Base-by-base conservation (phyloP, 805 yeast genomes). In the Yamadazyma sp. region DNA sequence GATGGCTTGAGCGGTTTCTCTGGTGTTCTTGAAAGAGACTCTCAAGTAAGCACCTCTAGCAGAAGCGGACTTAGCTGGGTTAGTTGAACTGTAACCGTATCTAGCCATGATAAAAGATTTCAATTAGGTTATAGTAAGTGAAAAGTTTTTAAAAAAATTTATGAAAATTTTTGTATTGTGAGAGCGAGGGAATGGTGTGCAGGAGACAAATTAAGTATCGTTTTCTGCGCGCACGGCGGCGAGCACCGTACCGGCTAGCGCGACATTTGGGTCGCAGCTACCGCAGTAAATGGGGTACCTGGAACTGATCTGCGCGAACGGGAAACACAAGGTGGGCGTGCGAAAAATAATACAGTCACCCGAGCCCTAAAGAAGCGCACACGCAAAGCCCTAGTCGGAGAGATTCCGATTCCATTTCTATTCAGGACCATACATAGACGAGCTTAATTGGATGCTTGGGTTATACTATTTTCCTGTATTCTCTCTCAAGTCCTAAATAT, bases 11-110 rank as follows among this genome's bases (percentile, higher is more conserved):
- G 95, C 97, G 58, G 98, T 84, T 77, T 91, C 99, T 75, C 96
- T 88, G 78, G 99, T 93, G 91, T 93, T 93, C 90, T 93, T 93
- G 96, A 74, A 93, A 56, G 99, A 93, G 60, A 88, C 96, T 78
- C 99, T 91, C 74, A 93, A 81, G 90, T 89, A 90, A 47, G 98
- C 87, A 70, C 98, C 98, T 75, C 98, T 95, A 69, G 99, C 95
- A 69, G 96, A 84, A 67, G 97, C 98, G 62, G 96, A 85, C 80
- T 89, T 88, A 71, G 96, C 93, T 78, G 99, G 97, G 90, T 93
- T 90, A 65, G 95, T 89, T 71, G 99, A 88, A 67, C 88, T 82
- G 73, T 95, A 93, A 80, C 90, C 95, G 98, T 93, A 93, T 80
- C 99, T 93, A 80, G 90, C 88, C 98, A 93, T 93, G 30, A 38